Evolutionary conservation across 768 basidiomycete species (phyloP), one percentile per base, ranked within the genome.

Genomic region (Lepiota venenata): DNA sequence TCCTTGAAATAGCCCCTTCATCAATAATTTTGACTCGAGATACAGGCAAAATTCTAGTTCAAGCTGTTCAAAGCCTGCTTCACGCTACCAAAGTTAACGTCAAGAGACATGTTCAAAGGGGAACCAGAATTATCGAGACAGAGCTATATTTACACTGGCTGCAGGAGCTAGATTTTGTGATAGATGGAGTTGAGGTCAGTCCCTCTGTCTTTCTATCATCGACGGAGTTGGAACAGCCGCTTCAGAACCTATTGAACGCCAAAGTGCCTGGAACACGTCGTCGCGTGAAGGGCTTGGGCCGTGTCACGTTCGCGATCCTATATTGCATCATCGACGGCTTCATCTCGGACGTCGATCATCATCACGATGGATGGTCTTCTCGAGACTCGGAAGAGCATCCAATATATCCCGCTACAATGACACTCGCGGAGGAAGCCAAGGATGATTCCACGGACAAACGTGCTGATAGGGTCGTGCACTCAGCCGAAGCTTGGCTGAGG

Each of bases 101-200:
- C 4, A 66, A 71, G 58, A 59, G 60, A 12, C 62, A 67, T 25
- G 65, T 65, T 22, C 63, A 63, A 16, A 52, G 58, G 44, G 61
- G 63, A 4, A 58, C 56, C 16, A 71, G 67, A 59, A 65, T 69
- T 22, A 61, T 77, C 10, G 72, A 76, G 56, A 73, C 72, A 0
- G 76, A 78, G 56, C 58, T 78, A 25, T 78, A 76, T 60, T 58
- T 71, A 38, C 64, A 67, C 44, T 78, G 76, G 77, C 56, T 77
- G 36, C 60, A 70, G 38, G 73, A 71, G 32, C 62, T 71, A 14
- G 65, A 74, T 14, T 74, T 71, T 57, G 71, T 74, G 11, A 59
- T 71, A 15, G 61, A 58, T 27, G 76, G 70, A 7, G 58, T 76
- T 9, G 65, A 73, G 61, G 77, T 77, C 39, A 38, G 71, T 36